Evolutionary conservation across 192 early-diverging fungal genomes (phyloP).

Genomic region (Anaeromyces robustus): DNA sequence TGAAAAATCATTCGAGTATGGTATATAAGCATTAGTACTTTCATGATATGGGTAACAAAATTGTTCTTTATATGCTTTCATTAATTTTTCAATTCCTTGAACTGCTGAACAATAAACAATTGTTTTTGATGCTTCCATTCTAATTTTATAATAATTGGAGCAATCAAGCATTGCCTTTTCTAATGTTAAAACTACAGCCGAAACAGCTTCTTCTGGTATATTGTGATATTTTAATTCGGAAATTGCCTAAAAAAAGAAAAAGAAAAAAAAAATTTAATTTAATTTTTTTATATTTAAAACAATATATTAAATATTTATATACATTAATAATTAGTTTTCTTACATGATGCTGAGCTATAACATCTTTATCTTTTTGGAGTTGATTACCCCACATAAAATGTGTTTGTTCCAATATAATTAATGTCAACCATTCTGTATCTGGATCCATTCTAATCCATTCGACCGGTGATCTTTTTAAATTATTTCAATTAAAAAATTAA

Average conservation of each 20-base stretch:
- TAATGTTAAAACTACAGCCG: constrained; percentile 56
- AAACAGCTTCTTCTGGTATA: constrained; percentile 42
- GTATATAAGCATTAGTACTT: constrained; percentile 35
- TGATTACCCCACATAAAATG: constrained; percentile 94
- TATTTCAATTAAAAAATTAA: too few species aligned
- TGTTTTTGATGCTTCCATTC: constrained; percentile 60
- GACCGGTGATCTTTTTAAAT: constrained; percentile 40
- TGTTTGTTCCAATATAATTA: constrained; percentile 68
- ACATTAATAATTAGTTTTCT: too few species aligned
- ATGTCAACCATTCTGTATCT: constrained; percentile 84
- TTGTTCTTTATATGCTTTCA: neutral
- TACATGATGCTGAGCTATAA: constrained; percentile 78
- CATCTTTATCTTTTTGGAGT: constrained; percentile 75
- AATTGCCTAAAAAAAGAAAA: neutral
- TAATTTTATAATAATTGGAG: constrained; percentile 71
- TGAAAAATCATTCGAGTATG: constrained; percentile 77
- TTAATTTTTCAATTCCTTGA: constrained; percentile 56
- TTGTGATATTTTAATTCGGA: constrained; percentile 37
- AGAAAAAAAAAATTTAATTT: neutral
- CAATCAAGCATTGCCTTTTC: constrained; percentile 59
- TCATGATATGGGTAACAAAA: constrained; percentile 11
- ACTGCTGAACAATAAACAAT: constrained; percentile 41
- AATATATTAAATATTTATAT: neutral
- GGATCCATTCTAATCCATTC: constrained; percentile 96
- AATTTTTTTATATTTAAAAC: constrained; percentile 1